Conservation (phyloP, 2,329 filamentous ascomycete genomes). For the Alternaria metachromatica region DNA sequence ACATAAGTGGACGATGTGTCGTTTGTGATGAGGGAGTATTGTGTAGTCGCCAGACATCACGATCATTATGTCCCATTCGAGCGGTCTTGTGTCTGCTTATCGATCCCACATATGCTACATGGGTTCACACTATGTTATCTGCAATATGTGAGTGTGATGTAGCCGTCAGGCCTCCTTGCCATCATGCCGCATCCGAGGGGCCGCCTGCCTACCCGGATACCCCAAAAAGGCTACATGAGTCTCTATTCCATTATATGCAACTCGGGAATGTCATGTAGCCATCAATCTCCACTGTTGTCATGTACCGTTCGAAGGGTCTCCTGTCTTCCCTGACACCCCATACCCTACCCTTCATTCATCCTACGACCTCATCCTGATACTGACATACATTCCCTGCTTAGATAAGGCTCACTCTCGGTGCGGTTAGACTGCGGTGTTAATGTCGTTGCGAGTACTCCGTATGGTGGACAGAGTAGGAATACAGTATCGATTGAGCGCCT, state of each 20-base stretch:
- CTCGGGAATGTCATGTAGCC: not conserved
- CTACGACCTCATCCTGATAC: not conserved
- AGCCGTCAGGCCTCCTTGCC: not conserved
- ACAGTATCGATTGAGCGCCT: not conserved
- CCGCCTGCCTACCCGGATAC: not conserved
- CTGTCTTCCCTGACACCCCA: not conserved
- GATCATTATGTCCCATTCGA: accelerated
- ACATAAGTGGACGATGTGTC: not conserved
- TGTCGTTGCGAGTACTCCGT: not conserved
- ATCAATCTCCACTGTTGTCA: not conserved
- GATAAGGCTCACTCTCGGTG: not conserved
- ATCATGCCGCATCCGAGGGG: not conserved
- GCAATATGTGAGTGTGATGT: not conserved
- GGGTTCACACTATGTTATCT: not conserved
- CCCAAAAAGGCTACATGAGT: not conserved
- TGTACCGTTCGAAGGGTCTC: not conserved
- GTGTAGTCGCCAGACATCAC: not conserved
- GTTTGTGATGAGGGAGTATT: not conserved
- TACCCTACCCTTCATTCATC: not conserved
- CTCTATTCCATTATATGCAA: not conserved
- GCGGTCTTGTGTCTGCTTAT: not conserved
- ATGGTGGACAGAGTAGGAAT: not conserved
- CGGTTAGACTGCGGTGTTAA: not conserved
- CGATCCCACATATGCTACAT: not conserved
- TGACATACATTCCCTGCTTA: not conserved